Evolutionary conservation across 2,329 filamentous ascomycete genomes (phyloP).

Genomic region (Hypoxylon rubiginosum): DNA sequence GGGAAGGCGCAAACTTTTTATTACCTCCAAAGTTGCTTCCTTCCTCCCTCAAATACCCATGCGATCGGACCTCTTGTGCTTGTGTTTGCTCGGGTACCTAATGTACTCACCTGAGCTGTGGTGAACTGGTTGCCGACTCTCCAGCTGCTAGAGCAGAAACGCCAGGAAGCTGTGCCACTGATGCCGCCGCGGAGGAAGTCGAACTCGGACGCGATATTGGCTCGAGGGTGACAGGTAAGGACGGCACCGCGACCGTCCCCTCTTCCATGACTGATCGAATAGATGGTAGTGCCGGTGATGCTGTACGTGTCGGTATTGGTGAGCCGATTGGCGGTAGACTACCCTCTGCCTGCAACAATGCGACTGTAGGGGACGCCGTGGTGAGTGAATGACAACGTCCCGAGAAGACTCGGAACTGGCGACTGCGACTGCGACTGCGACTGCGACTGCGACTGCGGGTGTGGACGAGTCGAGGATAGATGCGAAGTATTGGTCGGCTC

Average conservation of each 20-base stretch:
- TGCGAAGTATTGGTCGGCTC: slow-evolving; percentile 21
- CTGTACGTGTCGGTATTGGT: slow-evolving; percentile 41
- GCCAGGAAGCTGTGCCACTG: slow-evolving; percentile 60
- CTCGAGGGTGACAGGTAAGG: slow-evolving; percentile 59
- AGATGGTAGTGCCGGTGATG: slow-evolving; percentile 43
- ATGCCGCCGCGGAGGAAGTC: slow-evolving; percentile 62
- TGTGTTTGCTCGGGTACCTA: slow-evolving; percentile 8
- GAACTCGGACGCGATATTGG: slow-evolving; percentile 65
- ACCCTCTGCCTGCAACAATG: slow-evolving; percentile 39
- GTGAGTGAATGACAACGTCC: slow-evolving; percentile 38
- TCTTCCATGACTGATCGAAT: slow-evolving; percentile 62
- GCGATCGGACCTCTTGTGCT: slow-evolving; percentile 1
- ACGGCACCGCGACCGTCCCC: slow-evolving; percentile 51
- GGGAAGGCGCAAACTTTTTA: slow-evolving; percentile 2
- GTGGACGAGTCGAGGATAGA: slow-evolving; percentile 20
- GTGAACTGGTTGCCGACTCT: slow-evolving; percentile 57
- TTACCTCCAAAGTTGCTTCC: background rate
- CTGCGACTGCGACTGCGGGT: too few species aligned
- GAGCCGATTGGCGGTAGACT: slow-evolving; percentile 43
- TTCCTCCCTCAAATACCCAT: background rate
- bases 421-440: too few species aligned
- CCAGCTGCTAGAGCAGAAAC: slow-evolving; percentile 61
- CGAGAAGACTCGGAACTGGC: slow-evolving; percentile 43
- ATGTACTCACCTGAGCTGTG: slow-evolving; percentile 64
- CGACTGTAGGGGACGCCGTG: slow-evolving; percentile 44